phyloP scores from a whole-genome alignment of 2,329 filamentous ascomycete species.

The Phialocephala subalpina region DNA sequence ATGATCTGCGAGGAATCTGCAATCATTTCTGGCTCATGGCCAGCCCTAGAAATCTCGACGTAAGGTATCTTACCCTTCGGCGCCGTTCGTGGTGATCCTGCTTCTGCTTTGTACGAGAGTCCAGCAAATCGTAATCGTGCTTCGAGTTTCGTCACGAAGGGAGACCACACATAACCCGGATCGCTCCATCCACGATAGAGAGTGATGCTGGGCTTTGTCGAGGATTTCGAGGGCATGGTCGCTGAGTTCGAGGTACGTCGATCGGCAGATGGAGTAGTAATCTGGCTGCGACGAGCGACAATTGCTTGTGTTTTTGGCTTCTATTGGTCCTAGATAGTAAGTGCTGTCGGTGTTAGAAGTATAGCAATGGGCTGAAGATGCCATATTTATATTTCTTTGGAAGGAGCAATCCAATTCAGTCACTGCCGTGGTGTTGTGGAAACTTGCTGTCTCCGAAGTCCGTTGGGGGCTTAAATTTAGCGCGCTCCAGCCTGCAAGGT shows the following conservation, averaged over 20 bases:
- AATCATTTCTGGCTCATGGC: constrained; percentile 39
- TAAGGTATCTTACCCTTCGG: constrained; percentile 70
- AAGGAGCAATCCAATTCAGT: no score
- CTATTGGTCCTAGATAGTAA: neutral
- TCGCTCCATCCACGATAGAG: constrained; percentile 59
- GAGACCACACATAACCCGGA: constrained; percentile 56
- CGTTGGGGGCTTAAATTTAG: no score
- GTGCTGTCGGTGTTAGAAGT: constrained; percentile 2
- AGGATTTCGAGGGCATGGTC: neutral
- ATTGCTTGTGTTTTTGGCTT: neutral
- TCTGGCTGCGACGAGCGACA: neutral
- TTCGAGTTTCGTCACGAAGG: constrained; percentile 70
- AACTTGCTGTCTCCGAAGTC: no score
- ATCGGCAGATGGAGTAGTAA: neutral
- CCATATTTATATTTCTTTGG: no score
- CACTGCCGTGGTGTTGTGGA: no score
- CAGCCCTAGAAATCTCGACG: constrained; percentile 43
- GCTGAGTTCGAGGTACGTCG: neutral
- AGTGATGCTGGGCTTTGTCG: constrained; percentile 40
- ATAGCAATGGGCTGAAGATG: neutral
- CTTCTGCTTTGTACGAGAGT: constrained; percentile 54
- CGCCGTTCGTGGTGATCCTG: constrained; percentile 53
- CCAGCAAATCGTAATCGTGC: constrained; percentile 63
- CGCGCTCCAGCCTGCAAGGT: no score
- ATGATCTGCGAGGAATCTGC: constrained; percentile 65